Percentiles rank a stretch among this genome's conserved stretches.
phyloP scores from a whole-genome alignment of 441 rosid genomes.

The Gossypium gossypioides region DNA sequence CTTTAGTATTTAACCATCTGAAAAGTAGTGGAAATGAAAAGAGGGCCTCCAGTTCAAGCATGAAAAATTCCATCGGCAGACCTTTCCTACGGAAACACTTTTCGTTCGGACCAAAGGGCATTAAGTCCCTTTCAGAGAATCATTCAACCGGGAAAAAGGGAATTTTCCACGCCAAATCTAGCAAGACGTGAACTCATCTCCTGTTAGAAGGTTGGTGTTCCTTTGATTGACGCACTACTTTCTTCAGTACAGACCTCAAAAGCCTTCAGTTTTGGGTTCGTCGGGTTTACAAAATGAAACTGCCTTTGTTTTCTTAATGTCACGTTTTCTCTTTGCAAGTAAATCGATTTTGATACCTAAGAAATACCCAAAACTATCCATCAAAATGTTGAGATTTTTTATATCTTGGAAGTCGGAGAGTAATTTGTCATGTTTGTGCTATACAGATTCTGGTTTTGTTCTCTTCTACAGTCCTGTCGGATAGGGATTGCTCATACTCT shows the following conservation, averaged over 20 bases:
- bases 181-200: slow-evolving; percentile 47
- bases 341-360: background rate
- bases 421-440: background rate
- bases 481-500: background rate
- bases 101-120: slow-evolving; percentile 63
- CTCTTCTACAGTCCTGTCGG: slow-evolving; percentile 15
- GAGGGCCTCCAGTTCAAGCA: slow-evolving; percentile 60
- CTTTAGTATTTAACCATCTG: slow-evolving; percentile 29
- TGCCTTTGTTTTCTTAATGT: background rate
- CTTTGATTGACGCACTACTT: background rate
- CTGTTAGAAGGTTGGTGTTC: slow-evolving; percentile 28
- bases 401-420: background rate
- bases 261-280: background rate
- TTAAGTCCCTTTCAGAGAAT: slow-evolving; percentile 38
- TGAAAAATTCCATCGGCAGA: slow-evolving; percentile 40
- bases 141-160: slow-evolving; percentile 49
- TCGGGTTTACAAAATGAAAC: background rate
- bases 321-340: background rate
- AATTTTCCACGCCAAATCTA: slow-evolving; percentile 72
- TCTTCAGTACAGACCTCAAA: background rate
- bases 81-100: slow-evolving; percentile 74
- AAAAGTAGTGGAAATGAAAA: slow-evolving; percentile 34
- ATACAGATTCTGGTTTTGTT: slow-evolving; percentile 22
- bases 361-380: background rate
- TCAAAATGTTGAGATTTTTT: background rate